Evolutionary conservation across 192 early-diverging fungal genomes (phyloP), one percentile per base, ranked within the genome.

Genomic region (Coemansia guatemalensis): DNA sequence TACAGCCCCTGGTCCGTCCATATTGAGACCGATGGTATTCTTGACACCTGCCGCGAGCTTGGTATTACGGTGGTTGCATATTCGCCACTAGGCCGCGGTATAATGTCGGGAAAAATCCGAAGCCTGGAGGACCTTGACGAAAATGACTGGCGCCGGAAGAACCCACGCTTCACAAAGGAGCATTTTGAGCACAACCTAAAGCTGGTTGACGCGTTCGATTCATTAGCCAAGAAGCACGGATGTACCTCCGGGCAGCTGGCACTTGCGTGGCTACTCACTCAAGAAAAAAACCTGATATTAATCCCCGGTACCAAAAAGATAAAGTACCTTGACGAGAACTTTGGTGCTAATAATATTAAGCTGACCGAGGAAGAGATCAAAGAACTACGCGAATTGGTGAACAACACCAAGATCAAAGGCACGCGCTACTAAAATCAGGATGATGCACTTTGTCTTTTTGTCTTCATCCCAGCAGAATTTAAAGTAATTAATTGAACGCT

Each of bases 21-120:
- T 39, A 86, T 88, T 22, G 87, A 90, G 72, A 84, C 71, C 2
- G 82, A 88, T 48, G 89, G 87, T 2, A 55, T 91, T 24, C 81
- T 91, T 20, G 82, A 86, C 29, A 69, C 86, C 17, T 91, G 90
- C 68, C 85, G 87, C 53, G 88, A 90, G 62, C 81, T 92, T 5
- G 89, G 89, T 27, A 77, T 93, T 48, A 87, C 82, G 8, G 66
- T 90, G 9, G 74, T 95, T 21, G 88, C 93, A 1, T 88, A 90
- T 54, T 88, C 88, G 14, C 89, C 89, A 4, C 63, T 92, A 3
- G 90, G 88, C 3, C 82, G 86, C 47, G 92, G 92, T 7, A 85
- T 90, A 30, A 60, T 92, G 52, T 85, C 86, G 1, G 88, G 90
- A 12, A 72, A 77, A 9, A 86, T 87, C 64, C 75, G 75, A 51